phyloP scores from a whole-genome alignment of 176 grass and related monocot species.

The Rhynchospora pubera region DNA sequence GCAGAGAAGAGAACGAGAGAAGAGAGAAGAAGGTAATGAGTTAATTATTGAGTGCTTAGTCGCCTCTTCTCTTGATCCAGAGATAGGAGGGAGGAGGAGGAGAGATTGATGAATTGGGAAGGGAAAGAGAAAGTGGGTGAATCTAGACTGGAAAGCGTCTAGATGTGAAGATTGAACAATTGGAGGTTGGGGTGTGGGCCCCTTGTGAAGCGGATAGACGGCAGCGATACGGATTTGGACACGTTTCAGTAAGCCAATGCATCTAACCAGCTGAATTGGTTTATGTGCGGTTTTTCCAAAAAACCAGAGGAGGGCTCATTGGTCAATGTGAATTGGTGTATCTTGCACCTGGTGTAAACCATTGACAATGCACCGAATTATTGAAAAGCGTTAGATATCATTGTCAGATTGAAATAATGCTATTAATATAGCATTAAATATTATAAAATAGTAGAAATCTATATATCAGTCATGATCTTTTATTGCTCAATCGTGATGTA shows the following conservation, averaged over 20 bases:
- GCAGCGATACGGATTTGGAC: not conserved
- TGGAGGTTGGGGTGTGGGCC: conserved; percentile 22
- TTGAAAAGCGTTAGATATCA: too few relatives aligned
- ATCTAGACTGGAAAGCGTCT: conserved; percentile 53
- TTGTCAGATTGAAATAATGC: too few relatives aligned
- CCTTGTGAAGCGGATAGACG: not conserved
- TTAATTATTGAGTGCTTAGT: not conserved
- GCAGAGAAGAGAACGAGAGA: not conserved
- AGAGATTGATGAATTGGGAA: conserved; percentile 13
- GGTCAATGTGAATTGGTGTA: not conserved
- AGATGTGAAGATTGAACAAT: conserved; percentile 1
- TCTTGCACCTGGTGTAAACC: not conserved
- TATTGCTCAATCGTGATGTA: too few relatives aligned
- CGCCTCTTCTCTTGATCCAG: conserved; percentile 27
- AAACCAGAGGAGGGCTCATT: not conserved
- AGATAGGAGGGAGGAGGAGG: not conserved
- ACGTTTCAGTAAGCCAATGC: not conserved
- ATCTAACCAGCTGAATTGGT: not conserved
- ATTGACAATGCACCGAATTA: not conserved
- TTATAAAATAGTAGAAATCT: too few relatives aligned
- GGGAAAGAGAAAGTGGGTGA: conserved; percentile 29
- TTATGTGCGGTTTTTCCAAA: not conserved
- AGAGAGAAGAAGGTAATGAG: not conserved
- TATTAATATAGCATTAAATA: too few relatives aligned
- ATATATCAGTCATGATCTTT: too few relatives aligned